These are phyloP conservation scores for Claviceps sp. DNA, from an alignment of 2,329 filamentous ascomycete genomes.

Conservation along the genomic window DNA sequence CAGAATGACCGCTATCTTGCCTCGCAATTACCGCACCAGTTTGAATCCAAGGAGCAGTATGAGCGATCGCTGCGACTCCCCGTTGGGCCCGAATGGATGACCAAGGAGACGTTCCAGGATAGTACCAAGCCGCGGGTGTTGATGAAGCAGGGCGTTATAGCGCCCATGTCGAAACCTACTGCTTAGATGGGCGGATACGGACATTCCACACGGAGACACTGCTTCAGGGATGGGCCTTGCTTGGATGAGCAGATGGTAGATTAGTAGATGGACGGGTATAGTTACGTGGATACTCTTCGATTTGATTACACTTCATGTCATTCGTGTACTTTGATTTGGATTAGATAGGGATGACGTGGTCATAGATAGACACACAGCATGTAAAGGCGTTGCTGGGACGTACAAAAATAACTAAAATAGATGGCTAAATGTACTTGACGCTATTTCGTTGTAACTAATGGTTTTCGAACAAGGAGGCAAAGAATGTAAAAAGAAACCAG, in stretches of 20 bases:
- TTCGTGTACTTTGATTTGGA: no score
- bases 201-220: background rate
- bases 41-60: conserved; percentile 78
- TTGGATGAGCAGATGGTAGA: no score
- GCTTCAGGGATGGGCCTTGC: no score
- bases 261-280: no score
- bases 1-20: conserved; percentile 82
- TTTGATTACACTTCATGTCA: no score
- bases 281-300: no score
- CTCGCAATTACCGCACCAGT: conserved; percentile 72
- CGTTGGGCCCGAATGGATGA: conserved; percentile 87
- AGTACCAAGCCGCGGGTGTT: conserved; percentile 79
- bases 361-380: no score
- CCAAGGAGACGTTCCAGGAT: conserved; percentile 88
- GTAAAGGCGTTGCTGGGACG: no score
- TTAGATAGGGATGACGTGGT: no score
- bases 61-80: conserved; percentile 78
- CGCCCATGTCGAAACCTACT: conserved; percentile 69
- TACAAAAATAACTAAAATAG: no score
- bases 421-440: no score
- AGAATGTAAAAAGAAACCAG: background rate
- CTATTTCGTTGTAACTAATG: no score
- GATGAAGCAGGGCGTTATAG: conserved; percentile 81
- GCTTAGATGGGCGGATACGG: conserved; percentile 12
- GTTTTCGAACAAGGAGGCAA: background rate